A percentile compares a stretch with the other conserved stretches of the same genome.
Conservation (phyloP, 192 early-diverging fungal species). For the Umbelopsis vinacea region DNA sequence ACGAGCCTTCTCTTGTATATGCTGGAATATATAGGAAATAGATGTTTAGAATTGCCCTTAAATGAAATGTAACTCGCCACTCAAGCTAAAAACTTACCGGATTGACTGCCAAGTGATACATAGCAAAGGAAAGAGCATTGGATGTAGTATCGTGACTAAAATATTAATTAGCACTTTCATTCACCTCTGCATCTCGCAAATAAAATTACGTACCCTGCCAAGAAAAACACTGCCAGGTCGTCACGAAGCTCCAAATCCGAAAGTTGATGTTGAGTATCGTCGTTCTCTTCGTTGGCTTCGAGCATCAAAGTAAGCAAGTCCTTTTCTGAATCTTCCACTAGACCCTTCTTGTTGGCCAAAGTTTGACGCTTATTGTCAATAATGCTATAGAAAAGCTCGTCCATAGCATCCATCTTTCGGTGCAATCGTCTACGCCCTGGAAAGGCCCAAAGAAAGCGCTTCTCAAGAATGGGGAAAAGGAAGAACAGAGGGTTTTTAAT, state of each 20-base stretch:
- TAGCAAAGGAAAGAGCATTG: slow-evolving; percentile 6
- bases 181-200: not conserved
- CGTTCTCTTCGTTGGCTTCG: slow-evolving; percentile 19
- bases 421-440: slow-evolving; percentile 17
- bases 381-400: slow-evolving; percentile 19
- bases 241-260: slow-evolving; percentile 23
- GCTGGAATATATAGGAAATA: not conserved
- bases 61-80: not conserved
- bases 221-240: slow-evolving; percentile 1
- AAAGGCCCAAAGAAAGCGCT: slow-evolving; percentile 14
- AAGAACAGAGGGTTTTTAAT: not conserved
- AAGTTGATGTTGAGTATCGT: not conserved
- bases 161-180: not conserved
- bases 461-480: slow-evolving; percentile 31
- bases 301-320: slow-evolving; percentile 39
- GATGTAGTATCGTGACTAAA: slow-evolving; percentile 28
- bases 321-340: slow-evolving; percentile 33
- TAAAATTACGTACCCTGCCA: slow-evolving; percentile 2
- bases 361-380: slow-evolving; percentile 29
- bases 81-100: not conserved
- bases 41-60: not conserved
- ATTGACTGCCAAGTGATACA: slow-evolving; percentile 28
- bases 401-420: slow-evolving; percentile 17
- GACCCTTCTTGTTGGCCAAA: not conserved
- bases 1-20: slow-evolving; percentile 32